Base-by-base conservation (phyloP, 2,329 filamentous ascomycete genomes). In the Monilinia vaccinii-corymbosi region DNA sequence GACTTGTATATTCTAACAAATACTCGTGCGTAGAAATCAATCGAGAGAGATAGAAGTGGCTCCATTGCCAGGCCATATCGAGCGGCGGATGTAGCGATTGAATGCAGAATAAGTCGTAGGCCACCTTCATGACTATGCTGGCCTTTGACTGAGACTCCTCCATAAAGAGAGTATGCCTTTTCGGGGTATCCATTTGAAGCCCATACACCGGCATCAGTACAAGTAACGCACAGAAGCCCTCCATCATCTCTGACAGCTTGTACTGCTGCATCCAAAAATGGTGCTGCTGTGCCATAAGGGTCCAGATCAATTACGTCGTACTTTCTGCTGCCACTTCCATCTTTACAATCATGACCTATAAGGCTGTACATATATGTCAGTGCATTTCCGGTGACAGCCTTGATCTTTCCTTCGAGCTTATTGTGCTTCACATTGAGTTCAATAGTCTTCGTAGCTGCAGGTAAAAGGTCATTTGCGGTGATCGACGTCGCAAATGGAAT, bases 241-340 rank as follows among this genome's bases (percentile, higher is more conserved):
- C 93, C 93, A 67, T 97, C 90, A 64, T 88, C 82, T 52, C 81
- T 85, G 9, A 97, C 82, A 1, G 89, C 85, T 74, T 97, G 92
- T 10, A 99, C 79, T 1, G 94, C 91, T 1, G 90, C 86, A 71
- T 99, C 94, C 58, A 99, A 81, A 73, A 99, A 99, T 1, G 90
- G 89, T 11, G 89, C 90, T 0, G 93, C 94, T 0, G 91, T 95
- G 46, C 94, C 94, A 69, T 99, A 99, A 0, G 94, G 94, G 72
- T 99, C 94, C 34, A 99, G 81, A 72, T 99, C 94, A 64, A 99
- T 94, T 25, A 97, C 92, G 73, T 97, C 90, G 72, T 96, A 99
- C 68, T 81, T 85, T 70, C 84, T 80, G 64, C 76, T 75, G 36
- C 66, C 66, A 44, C 61, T 64, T 62, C 77, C 73, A 48, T 73